Percentiles rank a stretch among this genome's conserved stretches.
These are phyloP conservation scores for Phytophthora nicotianae DNA, from an alignment of 352 stramenopile genomes.

Conservation along the genomic window DNA sequence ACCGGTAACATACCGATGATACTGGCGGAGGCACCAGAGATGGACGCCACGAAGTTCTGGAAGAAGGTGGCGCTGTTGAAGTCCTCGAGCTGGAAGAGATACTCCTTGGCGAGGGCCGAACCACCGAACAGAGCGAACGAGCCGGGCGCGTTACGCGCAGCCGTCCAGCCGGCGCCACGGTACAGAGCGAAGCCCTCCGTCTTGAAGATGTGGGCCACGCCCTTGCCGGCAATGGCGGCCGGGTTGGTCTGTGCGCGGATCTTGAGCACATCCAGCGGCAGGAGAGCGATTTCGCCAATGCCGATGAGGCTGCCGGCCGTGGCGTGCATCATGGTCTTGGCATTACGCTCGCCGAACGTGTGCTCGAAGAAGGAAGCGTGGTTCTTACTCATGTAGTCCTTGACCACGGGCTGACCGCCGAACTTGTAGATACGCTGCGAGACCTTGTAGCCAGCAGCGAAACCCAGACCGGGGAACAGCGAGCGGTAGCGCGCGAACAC, in stretches of 20 bases:
- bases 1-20: constrained; percentile 72
- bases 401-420: constrained; percentile 93
- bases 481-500: constrained; percentile 81
- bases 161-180: constrained; percentile 91
- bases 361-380: constrained; percentile 89
- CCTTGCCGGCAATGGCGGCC: constrained; percentile 90
- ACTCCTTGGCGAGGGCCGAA: constrained; percentile 88
- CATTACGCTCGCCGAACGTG: constrained; percentile 92
- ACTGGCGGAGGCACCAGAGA: constrained; percentile 76
- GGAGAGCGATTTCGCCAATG: constrained; percentile 93
- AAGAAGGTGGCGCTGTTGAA: constrained; percentile 92
- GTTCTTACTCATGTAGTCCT: constrained; percentile 92
- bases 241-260: constrained; percentile 96
- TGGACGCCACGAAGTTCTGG: constrained; percentile 92
- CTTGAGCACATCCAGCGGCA: constrained; percentile 97
- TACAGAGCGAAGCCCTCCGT: constrained; percentile 93
- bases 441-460: constrained; percentile 96
- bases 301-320: constrained; percentile 93
- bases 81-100: constrained; percentile 91
- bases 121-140: constrained; percentile 96
- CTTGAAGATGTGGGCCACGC: constrained; percentile 92
- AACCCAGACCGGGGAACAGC: constrained; percentile 93
- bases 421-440: constrained; percentile 98
- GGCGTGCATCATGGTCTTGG: constrained; percentile 94
- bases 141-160: constrained; percentile 93